Evolutionary conservation across 805 yeast species (phyloP).

Genomic region (Nakazawaea anatomiae): DNA sequence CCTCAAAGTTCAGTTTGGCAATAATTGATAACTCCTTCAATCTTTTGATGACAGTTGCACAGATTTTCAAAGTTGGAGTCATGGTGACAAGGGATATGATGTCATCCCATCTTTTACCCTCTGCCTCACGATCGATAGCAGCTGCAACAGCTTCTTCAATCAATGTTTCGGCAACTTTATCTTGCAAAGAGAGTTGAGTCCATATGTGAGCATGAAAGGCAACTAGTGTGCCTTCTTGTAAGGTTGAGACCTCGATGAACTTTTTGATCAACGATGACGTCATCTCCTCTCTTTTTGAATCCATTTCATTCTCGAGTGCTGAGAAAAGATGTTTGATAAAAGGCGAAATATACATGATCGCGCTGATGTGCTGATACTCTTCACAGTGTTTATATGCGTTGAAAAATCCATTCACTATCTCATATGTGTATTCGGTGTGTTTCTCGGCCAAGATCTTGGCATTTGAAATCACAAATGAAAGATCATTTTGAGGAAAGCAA

Average conservation of each 20-base stretch:
- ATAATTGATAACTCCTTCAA: slow-evolving; percentile 48
- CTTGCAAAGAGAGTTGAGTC: slow-evolving; percentile 60
- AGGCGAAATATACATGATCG: slow-evolving; percentile 53
- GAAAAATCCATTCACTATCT: slow-evolving; percentile 46
- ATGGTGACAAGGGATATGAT: slow-evolving; percentile 56
- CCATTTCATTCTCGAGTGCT: slow-evolving; percentile 45
- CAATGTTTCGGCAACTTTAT: slow-evolving; percentile 47
- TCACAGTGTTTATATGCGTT: slow-evolving; percentile 40
- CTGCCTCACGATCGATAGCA: slow-evolving; percentile 74
- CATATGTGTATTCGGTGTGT: slow-evolving; percentile 55
- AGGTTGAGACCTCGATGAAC: slow-evolving; percentile 52
- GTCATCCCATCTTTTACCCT: slow-evolving; percentile 61
- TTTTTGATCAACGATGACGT: slow-evolving; percentile 57
- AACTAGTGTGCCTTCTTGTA: slow-evolving; percentile 41
- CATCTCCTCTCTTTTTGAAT: slow-evolving; percentile 26
- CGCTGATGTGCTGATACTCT: slow-evolving; percentile 28
- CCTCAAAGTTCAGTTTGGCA: slow-evolving; percentile 32
- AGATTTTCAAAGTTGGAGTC: slow-evolving; percentile 66
- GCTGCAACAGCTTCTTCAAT: slow-evolving; percentile 72
- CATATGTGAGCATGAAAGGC: slow-evolving; percentile 58
- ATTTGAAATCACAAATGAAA: slow-evolving; percentile 51
- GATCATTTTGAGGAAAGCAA: slow-evolving; percentile 63
- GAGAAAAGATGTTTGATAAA: slow-evolving; percentile 68
- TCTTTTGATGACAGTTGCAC: slow-evolving; percentile 56
- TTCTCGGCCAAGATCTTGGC: slow-evolving; percentile 50